A percentile compares a stretch with the other conserved stretches of the same genome.
Conservation (phyloP, 1,284 basidiomycete genomes). For the Neolentinus lepideus region DNA sequence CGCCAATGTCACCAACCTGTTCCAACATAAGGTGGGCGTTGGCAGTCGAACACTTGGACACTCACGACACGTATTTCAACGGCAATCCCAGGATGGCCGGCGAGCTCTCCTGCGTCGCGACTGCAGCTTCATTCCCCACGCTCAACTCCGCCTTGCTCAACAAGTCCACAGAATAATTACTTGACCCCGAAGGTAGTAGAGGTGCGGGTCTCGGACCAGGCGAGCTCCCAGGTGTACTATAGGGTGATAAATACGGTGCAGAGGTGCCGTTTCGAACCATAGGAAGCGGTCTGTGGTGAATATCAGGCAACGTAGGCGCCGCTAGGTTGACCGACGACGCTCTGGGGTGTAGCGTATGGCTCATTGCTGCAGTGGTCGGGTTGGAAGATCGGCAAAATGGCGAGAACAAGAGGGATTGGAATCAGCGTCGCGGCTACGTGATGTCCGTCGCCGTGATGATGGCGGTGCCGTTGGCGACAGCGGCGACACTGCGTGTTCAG, state of each 20-base stretch:
- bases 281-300: conserved; percentile 36
- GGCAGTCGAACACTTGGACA: conserved; percentile 9
- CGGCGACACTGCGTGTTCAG: background rate
- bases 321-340: conserved; percentile 22
- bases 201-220: conserved; percentile 27
- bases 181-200: conserved; percentile 24
- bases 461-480: background rate
- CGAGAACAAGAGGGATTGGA: background rate
- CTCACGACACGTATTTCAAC: conserved; percentile 59
- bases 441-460: background rate
- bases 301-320: conserved; percentile 20
- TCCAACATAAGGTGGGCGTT: background rate
- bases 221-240: conserved; percentile 8
- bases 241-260: conserved; percentile 9
- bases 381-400: background rate
- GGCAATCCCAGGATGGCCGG: conserved; percentile 46
- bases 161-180: background rate
- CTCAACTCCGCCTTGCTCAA: conserved; percentile 3
- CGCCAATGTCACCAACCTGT: conserved; percentile 83
- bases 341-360: conserved; percentile 16
- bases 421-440: background rate
- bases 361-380: background rate
- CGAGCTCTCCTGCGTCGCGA: conserved; percentile 16
- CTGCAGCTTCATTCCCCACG: background rate
- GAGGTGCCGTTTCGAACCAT: conserved; percentile 20